Percentiles rank a stretch among this genome's conserved stretches.
Conservation (phyloP, 179 eudicot genomes). For the Beta lomatogona region DNA sequence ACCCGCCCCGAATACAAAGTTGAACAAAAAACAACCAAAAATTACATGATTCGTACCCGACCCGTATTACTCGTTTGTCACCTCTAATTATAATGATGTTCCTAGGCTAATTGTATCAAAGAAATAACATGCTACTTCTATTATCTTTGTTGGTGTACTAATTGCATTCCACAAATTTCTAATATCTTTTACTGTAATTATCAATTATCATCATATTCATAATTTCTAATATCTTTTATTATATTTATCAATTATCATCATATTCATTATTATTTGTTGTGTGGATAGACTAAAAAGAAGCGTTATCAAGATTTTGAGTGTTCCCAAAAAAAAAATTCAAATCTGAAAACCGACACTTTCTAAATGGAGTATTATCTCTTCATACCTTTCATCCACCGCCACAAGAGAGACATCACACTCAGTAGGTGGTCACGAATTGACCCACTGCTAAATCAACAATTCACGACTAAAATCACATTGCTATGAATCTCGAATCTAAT, state of each 20-base stretch:
- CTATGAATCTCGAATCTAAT: slow-evolving; percentile 5
- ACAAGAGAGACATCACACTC: not conserved
- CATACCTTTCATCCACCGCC: too few species aligned
- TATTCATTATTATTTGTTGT: not conserved
- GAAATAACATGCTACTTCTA: too few species aligned
- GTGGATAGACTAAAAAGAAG: not conserved
- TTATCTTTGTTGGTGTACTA: not conserved
- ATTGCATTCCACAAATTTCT: not conserved
- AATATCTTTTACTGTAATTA: too few species aligned
- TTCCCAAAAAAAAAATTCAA: not conserved
- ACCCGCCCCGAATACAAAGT: too few species aligned
- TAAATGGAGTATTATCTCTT: not conserved
- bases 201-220: too few species aligned
- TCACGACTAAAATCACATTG: not conserved
- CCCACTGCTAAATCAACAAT: not conserved
- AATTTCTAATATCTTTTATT: not conserved
- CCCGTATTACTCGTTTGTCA: too few species aligned
- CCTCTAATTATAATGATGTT: too few species aligned
- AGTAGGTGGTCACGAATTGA: not conserved
- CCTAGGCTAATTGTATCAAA: too few species aligned
- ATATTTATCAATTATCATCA: too few species aligned
- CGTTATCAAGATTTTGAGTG: not conserved
- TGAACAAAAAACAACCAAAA: too few species aligned
- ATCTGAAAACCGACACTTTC: not conserved
- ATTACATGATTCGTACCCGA: too few species aligned